Evolutionary conservation across 2,329 filamentous ascomycete species (phyloP), one percentile per base, ranked within the genome.

Genomic region (Apiospora sp.): DNA sequence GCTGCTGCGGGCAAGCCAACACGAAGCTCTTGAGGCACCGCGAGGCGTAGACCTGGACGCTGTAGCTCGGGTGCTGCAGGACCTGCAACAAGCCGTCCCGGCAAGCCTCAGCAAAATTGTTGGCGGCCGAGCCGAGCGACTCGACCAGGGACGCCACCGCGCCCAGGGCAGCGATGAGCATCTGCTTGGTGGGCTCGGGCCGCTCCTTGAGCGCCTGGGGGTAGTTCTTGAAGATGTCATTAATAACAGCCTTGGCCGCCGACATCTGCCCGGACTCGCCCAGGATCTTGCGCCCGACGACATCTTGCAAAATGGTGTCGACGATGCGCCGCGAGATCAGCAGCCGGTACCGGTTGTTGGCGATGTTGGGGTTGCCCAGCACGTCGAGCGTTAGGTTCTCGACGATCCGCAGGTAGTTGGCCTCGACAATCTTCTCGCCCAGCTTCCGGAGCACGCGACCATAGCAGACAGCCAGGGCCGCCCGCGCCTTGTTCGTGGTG

Each of bases 1-100:
- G 89, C 80, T 98, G 96, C 76, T 97, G 94, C 5, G 96, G 96
- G 77, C 95, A 98, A 19, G 95, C 95, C 61, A 98, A 87, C 0
- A 97, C 94, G 79, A 98, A 96, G 0, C 89, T 91, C 77, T 96
- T 94, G 77, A 98, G 86, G 79, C 95, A 98, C 74, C 93, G 90
- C 5, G 96, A 94, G 1, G 94, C 92, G 78, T 96, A 93, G 3
- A 98, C 91, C 80, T 99, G 96, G 2, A 99, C 96, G 5, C 95
- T 96, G 82, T 98, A 98, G 82, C 94, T 98, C 0, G 95, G 94
- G 82, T 99, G 96, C 77, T 97, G 94, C 37, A 98, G 86, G 7
- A 98, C 94, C 81, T 98, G 95, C 51, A 98, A 86, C 44, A 99
- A 85, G 4, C 93, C 93, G 81, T 99, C 96, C 69, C 96, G 90